These are phyloP conservation scores for Alternaria triticina DNA, from an alignment of 2,329 filamentous ascomycete species.

Conservation along the genomic window DNA sequence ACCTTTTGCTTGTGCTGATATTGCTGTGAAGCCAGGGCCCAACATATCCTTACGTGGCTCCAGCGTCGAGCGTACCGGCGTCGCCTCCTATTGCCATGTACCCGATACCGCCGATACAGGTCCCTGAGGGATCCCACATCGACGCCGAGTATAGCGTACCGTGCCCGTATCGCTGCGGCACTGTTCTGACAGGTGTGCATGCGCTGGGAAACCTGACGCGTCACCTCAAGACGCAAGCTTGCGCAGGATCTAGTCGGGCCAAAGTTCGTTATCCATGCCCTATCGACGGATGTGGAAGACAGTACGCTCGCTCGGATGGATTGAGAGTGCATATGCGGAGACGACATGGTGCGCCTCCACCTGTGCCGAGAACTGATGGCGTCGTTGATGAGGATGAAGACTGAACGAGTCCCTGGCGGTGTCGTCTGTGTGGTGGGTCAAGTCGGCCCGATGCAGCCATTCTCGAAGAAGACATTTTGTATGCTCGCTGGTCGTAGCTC, in stretches of 20 bases:
- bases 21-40: not conserved
- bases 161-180: slow-evolving; percentile 32
- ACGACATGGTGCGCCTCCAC: slow-evolving; percentile 18
- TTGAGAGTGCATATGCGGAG: slow-evolving; percentile 25
- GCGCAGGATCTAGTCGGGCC: slow-evolving; percentile 20
- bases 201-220: slow-evolving; percentile 39
- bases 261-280: slow-evolving; percentile 23
- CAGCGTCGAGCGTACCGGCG: not conserved
- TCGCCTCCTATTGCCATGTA: not conserved
- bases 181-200: slow-evolving; percentile 29
- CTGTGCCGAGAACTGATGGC: not conserved
- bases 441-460: not conserved
- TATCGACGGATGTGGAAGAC: slow-evolving; percentile 24
- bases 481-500: not conserved
- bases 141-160: slow-evolving; percentile 11
- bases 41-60: not conserved
- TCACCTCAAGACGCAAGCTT: slow-evolving; percentile 33
- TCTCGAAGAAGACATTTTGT: not conserved
- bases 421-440: not conserved
- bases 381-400: not conserved
- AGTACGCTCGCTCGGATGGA: slow-evolving; percentile 38
- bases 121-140: not conserved
- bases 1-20: not conserved
- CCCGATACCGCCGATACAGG: not conserved
- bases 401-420: not conserved